phyloP scores from a whole-genome alignment of 2,329 filamentous ascomycete species.

The Epichloe coenophiala region DNA sequence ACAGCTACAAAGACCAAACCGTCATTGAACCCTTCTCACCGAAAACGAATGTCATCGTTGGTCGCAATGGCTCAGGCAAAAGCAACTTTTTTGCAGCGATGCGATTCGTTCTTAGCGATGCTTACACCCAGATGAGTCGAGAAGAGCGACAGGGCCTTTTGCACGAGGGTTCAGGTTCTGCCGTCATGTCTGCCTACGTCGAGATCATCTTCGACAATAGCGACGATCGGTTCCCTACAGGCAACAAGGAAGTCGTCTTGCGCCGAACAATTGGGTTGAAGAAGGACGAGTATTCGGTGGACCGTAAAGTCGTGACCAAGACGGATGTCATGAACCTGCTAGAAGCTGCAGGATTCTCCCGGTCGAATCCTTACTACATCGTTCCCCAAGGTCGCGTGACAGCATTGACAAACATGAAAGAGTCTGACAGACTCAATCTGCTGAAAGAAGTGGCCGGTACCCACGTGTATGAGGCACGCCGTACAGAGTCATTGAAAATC shows the following conservation, averaged over 20 bases:
- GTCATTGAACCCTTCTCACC: constrained; percentile 97
- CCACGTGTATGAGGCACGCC: constrained; percentile 86
- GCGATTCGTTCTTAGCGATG: constrained; percentile 94
- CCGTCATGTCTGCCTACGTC: constrained; percentile 98
- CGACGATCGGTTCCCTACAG: constrained; percentile 88
- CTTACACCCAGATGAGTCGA: constrained; percentile 88
- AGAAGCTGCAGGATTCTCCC: constrained; percentile 90
- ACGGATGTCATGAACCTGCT: constrained; percentile 89
- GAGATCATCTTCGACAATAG: constrained; percentile 98
- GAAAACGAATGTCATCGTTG: constrained; percentile 96
- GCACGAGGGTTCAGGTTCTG: constrained; percentile 96
- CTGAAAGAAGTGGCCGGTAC: constrained; percentile 98
- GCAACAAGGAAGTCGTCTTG: constrained; percentile 78
- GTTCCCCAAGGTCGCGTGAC: constrained; percentile 96
- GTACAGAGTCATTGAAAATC: constrained; percentile 86
- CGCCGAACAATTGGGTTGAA: constrained; percentile 92
- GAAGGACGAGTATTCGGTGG: constrained; percentile 96
- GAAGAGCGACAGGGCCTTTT: constrained; percentile 91
- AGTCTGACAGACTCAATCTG: constrained; percentile 75
- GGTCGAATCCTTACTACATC: constrained; percentile 97
- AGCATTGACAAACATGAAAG: constrained; percentile 96
- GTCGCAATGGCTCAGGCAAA: constrained; percentile 97
- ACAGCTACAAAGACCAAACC: constrained; percentile 97
- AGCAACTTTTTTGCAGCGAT: constrained; percentile 99
- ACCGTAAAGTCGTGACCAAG: constrained; percentile 92